Percentiles rank a stretch among this genome's conserved stretches.
Evolutionary conservation across 2,329 filamentous ascomycete genomes (phyloP).

Genomic region (Gliomastix tumulicola): DNA sequence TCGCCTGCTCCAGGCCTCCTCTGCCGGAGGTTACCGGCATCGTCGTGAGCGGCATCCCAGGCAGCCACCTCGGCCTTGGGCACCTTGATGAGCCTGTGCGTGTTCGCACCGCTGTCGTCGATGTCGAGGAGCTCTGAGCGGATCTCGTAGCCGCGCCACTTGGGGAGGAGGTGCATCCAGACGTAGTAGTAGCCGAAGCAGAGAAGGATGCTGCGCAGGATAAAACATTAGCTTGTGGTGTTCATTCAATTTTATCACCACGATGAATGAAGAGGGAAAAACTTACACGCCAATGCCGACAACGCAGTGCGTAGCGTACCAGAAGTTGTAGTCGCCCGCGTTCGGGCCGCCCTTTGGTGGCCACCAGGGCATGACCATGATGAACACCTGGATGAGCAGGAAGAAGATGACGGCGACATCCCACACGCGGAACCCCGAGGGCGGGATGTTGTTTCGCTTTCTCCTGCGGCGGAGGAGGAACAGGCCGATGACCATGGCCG

Average conservation of each 20-base stretch:
- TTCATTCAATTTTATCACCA: too few relatives aligned
- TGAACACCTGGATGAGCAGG: constrained; percentile 50
- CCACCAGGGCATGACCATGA: constrained; percentile 66
- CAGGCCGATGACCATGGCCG: constrained; percentile 50
- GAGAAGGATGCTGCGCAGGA: constrained; percentile 33
- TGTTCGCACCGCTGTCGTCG: constrained; percentile 35
- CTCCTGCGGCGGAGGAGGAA: constrained; percentile 50
- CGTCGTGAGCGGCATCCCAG: constrained; percentile 57
- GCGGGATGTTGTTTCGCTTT: constrained; percentile 36
- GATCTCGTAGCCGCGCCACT: constrained; percentile 43
- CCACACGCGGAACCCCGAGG: constrained; percentile 52
- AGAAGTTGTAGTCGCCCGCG: constrained; percentile 63
- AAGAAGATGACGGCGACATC: constrained; percentile 50
- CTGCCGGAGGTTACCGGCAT: constrained; percentile 21
- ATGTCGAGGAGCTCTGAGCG: constrained; percentile 46
- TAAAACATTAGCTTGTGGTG: too few relatives aligned
- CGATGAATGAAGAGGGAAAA: too few relatives aligned
- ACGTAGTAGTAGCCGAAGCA: constrained; percentile 51
- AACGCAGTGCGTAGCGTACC: constrained; percentile 64
- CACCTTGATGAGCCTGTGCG: constrained; percentile 45
- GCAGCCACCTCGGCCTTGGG: constrained; percentile 36
- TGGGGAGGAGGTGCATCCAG: constrained; percentile 52
- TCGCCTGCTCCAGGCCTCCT: neutral
- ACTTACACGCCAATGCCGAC: constrained; percentile 59
- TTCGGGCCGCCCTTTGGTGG: constrained; percentile 53